These are phyloP conservation scores for Neurospora sp. DNA, from an alignment of 495 filamentous ascomycete species.

Conservation along the genomic window DNA sequence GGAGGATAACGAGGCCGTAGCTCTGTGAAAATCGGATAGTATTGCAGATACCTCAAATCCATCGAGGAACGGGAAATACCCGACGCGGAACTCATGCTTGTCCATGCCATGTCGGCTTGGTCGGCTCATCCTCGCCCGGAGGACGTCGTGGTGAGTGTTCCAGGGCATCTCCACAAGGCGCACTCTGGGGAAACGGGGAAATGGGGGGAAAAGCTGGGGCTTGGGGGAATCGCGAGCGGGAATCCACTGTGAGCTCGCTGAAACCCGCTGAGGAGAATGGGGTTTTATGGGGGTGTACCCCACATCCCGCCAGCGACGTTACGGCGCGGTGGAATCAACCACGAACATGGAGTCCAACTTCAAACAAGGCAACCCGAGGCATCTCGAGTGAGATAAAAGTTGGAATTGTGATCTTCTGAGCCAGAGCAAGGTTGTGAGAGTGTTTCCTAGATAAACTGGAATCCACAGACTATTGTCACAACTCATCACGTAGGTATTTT, in stretches of 20 bases:
- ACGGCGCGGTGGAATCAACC: no score
- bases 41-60: not conserved
- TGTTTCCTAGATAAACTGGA: not conserved
- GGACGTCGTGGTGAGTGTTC: not conserved
- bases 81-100: not conserved
- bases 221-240: not conserved
- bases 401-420: not conserved
- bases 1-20: not conserved
- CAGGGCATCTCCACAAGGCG: not conserved
- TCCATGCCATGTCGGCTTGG: not conserved
- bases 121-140: not conserved
- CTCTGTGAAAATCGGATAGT: not conserved
- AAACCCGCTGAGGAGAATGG: not conserved
- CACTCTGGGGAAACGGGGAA: not conserved
- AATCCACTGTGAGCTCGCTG: not conserved
- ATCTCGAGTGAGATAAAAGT: no score
- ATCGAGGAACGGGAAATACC: not conserved
- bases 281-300: not conserved
- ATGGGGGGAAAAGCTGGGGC: not conserved
- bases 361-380: not conserved
- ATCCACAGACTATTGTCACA: not conserved
- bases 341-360: not conserved
- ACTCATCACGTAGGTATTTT: not conserved
- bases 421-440: not conserved
- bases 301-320: not conserved